Evolutionary conservation across 441 rosid genomes (phyloP).

Genomic region (Heliophila coronopifolia): DNA sequence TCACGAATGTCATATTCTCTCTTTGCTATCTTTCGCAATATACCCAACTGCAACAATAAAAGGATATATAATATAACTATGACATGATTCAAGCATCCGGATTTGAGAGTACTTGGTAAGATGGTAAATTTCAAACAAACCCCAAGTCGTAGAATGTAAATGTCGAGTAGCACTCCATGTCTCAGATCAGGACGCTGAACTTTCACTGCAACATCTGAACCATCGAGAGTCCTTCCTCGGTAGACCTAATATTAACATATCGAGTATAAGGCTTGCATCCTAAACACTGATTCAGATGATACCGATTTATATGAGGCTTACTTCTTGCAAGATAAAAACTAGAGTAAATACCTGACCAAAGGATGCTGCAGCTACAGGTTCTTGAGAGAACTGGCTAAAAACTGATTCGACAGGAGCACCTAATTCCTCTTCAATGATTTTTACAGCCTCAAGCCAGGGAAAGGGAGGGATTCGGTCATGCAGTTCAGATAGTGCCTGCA

Average conservation of each 20-base stretch:
- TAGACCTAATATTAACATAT: slow-evolving; percentile 55
- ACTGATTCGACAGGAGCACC: slow-evolving; percentile 66
- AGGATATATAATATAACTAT: slow-evolving; percentile 20
- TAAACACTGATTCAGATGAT: slow-evolving; percentile 6
- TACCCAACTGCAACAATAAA: slow-evolving; percentile 56
- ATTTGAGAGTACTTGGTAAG: not conserved
- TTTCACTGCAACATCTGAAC: slow-evolving; percentile 77
- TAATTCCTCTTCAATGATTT: slow-evolving; percentile 82
- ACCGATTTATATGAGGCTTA: no score
- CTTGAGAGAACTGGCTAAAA: slow-evolving; percentile 78
- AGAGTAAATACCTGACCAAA: slow-evolving; percentile 67
- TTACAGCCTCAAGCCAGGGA: slow-evolving; percentile 60
- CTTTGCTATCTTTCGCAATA: slow-evolving; percentile 82
- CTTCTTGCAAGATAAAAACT: slow-evolving; percentile 5
- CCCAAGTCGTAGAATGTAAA: slow-evolving; percentile 87
- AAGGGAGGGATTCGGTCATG: slow-evolving; percentile 95
- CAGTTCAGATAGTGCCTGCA: slow-evolving; percentile 88
- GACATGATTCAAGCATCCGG: slow-evolving; percentile 12
- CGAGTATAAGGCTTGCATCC: slow-evolving; percentile 13
- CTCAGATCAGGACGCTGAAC: slow-evolving; percentile 92
- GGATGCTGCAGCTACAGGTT: slow-evolving; percentile 90
- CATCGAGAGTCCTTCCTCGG: slow-evolving; percentile 69
- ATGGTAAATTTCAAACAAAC: slow-evolving; percentile 49
- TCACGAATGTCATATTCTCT: slow-evolving; percentile 78
- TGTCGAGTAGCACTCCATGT: slow-evolving; percentile 79